A percentile compares a stretch with the other conserved stretches of the same genome.
Conservation (phyloP, 208 protist species). For the Crithidia sp. region DNA sequence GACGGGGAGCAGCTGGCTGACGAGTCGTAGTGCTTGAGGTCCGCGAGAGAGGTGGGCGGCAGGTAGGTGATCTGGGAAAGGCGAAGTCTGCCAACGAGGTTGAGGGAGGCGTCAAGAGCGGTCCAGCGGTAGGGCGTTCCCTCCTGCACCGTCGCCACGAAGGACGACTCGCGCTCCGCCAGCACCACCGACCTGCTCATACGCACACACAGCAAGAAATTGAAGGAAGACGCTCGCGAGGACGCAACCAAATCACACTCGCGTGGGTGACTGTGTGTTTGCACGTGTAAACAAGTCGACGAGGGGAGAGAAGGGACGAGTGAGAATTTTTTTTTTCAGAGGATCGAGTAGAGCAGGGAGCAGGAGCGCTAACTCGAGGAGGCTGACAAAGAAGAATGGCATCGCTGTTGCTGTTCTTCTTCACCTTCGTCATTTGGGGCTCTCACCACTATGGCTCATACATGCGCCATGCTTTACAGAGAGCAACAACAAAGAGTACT, state of each 20-base stretch:
- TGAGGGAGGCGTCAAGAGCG: slow-evolving; percentile 43
- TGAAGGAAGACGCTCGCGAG: neutral
- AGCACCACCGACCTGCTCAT: slow-evolving; percentile 1
- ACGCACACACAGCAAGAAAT: neutral
- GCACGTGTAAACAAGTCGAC: neutral
- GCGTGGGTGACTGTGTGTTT: neutral
- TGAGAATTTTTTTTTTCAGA: neutral
- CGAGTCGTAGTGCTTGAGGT: slow-evolving; percentile 38
- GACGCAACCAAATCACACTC: too few species aligned
- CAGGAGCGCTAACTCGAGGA: neutral
- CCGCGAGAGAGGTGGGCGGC: slow-evolving; percentile 54
- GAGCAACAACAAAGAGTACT: too few species aligned
- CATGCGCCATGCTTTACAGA: too few species aligned
- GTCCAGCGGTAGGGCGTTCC: slow-evolving; percentile 67
- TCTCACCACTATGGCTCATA: too few species aligned
- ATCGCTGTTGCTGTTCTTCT: too few species aligned
- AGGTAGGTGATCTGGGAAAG: slow-evolving; percentile 82
- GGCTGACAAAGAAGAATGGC: too few species aligned
- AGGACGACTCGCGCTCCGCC: slow-evolving; percentile 52
- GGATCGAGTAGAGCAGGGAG: neutral
- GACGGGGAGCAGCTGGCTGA: neutral
- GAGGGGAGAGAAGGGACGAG: neutral
- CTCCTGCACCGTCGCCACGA: slow-evolving; percentile 65
- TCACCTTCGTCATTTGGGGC: too few species aligned
- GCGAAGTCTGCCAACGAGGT: slow-evolving; percentile 62